These are phyloP conservation scores for Sclerotinia nivalis DNA, from an alignment of 2,329 filamentous ascomycete genomes.

Conservation along the genomic window DNA sequence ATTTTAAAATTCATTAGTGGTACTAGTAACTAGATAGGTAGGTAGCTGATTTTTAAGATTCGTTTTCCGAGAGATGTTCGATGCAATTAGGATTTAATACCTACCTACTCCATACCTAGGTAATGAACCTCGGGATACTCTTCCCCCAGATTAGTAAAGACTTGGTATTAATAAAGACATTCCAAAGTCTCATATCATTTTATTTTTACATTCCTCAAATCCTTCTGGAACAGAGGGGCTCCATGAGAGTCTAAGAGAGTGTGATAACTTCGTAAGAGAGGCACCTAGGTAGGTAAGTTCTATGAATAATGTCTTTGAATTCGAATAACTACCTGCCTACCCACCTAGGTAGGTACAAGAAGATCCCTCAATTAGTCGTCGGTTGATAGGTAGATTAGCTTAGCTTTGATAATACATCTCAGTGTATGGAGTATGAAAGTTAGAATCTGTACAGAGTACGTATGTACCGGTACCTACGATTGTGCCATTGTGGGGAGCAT, in stretches of 20 bases:
- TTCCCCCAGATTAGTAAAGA: background rate
- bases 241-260: background rate
- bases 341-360: no score
- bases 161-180: background rate
- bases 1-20: background rate
- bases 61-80: background rate
- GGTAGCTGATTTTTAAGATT: background rate
- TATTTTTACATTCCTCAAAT: constrained; percentile 13
- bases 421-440: no score
- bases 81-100: background rate
- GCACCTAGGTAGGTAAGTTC: background rate
- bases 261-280: no score
- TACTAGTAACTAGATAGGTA: background rate
- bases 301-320: no score
- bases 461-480: no score
- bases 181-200: background rate
- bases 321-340: no score
- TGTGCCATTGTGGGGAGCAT: no score
- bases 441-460: no score
- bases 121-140: background rate
- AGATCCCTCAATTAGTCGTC: no score
- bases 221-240: constrained; percentile 9
- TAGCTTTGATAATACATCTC: no score
- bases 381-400: no score
- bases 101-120: background rate